Evolutionary conservation across 2,329 filamentous ascomycete species (phyloP), one percentile per base, ranked within the genome.

Genomic region (Epichloe sibirici): DNA sequence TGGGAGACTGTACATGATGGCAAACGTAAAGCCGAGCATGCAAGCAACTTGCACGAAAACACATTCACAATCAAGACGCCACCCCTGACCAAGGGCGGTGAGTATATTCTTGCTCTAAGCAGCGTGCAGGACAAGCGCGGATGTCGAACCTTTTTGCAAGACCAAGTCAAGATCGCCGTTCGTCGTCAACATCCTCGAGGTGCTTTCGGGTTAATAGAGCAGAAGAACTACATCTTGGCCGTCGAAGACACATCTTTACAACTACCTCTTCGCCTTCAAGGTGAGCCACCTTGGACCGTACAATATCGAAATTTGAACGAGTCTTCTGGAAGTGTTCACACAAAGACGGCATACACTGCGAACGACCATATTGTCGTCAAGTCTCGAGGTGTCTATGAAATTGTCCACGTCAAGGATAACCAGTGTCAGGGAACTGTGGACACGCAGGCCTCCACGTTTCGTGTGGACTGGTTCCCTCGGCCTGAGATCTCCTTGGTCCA

Each of bases 1-100:
- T 98, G 95, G 72, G 93, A 97, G 67, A 74, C 96, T 42, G 80
- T 96, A 7, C 88, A 97, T 68, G 87, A 90, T 52, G 90, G 90
- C 52, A 94, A 87, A 69, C 82, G 90, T 51, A 83, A 81, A 57
- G 85, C 86, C 49, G 78, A 85, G 59, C 79, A 77, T 52, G 74
- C 81, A 28, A 74, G 79, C 1, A 74, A 78, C 53, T 86, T 95
- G 52, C 74, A 82, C 25, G 74, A 72, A 2, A 73, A 79, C 48
- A 69, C 74, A 23, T 83, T 84, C 64, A 85, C 76, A 39, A 90
- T 98, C 63, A 79, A 80, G 57, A 96, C 91, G 0, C 79, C 85
- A 2, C 74, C 78, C 17, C 73, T 98, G 43, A 75, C 75, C 6
- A 85, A 86, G 63, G 93, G 93, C 55, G 93, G 93, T 51, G 90